A percentile compares a stretch with the other conserved stretches of the same genome.
Conservation (phyloP, 1,284 basidiomycete species). For the Farysia itapuensis region DNA sequence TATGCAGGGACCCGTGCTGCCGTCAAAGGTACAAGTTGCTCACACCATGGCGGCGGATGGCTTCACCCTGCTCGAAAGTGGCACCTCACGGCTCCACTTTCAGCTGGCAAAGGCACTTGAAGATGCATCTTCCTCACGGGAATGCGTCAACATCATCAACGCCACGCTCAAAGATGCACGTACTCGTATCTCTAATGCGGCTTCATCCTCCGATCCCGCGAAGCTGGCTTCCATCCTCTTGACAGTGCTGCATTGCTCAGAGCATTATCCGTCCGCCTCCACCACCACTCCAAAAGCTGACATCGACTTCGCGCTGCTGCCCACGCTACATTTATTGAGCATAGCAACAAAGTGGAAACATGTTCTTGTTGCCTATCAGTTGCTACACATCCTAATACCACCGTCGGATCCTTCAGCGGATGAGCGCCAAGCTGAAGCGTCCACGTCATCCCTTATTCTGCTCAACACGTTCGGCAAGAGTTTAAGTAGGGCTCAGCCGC, state of each 20-base stretch:
- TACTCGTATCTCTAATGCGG: slow-evolving; percentile 6
- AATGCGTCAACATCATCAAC: slow-evolving; percentile 12
- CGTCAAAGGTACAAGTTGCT: slow-evolving; percentile 1
- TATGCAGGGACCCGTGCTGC: no score
- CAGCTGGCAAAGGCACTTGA: slow-evolving; percentile 35
- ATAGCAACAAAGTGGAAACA: slow-evolving; percentile 21
- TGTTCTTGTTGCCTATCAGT: slow-evolving; percentile 19
- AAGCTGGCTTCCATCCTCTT: slow-evolving; percentile 12
- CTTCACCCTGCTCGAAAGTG: slow-evolving; percentile 40
- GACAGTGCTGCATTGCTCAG: slow-evolving; percentile 27
- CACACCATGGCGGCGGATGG: no score
- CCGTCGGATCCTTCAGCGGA: no score
- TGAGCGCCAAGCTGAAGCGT: no score
- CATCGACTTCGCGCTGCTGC: slow-evolving; percentile 29
- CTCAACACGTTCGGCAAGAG: slow-evolving; percentile 31
- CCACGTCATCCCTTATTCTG: slow-evolving; percentile 29
- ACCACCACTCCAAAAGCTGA: slow-evolving; percentile 2
- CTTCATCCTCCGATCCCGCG: slow-evolving; percentile 4
- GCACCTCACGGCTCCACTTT: slow-evolving; percentile 36
- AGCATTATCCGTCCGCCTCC: slow-evolving; percentile 13
- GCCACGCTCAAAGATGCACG: slow-evolving; percentile 10
- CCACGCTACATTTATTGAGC: slow-evolving; percentile 29
- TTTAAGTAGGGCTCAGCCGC: slow-evolving; percentile 5
- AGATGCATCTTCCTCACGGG: slow-evolving; percentile 1
- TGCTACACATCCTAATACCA: slow-evolving; percentile 3